Evolutionary conservation across 805 yeast species (phyloP).

Genomic region (Lipomyces anomalus): DNA sequence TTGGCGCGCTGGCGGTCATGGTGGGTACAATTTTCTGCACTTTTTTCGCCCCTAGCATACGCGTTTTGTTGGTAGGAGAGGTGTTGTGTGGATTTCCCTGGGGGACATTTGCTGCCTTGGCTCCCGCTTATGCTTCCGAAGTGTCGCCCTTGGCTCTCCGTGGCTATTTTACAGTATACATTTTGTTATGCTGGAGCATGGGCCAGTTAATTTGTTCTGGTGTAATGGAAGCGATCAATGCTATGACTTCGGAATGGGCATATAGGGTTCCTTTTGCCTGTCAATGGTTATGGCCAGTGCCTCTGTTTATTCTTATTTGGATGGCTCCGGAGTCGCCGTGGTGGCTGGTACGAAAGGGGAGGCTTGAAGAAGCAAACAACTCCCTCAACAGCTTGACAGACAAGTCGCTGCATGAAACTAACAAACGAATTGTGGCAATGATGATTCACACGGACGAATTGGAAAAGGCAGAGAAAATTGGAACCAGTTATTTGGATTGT

Average conservation of each 20-base stretch:
- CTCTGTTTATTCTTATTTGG: conserved; percentile 36
- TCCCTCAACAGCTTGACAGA: conserved; percentile 5
- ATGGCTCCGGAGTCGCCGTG: conserved; percentile 39
- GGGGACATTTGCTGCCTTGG: conserved; percentile 50
- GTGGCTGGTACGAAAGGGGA: conserved; percentile 15
- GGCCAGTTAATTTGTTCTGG: conserved; percentile 50
- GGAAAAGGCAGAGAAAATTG: conserved; percentile 2
- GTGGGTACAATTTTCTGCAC: conserved; percentile 41
- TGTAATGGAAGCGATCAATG: too few relatives aligned
- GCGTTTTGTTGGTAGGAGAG: conserved; percentile 38
- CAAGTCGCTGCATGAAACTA: not conserved
- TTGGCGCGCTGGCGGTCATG: conserved; percentile 34
- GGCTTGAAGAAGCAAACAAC: conserved; percentile 4
- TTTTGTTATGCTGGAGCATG: conserved; percentile 48
- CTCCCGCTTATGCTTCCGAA: conserved; percentile 52
- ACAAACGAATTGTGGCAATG: conserved; percentile 9
- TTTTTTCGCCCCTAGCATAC: conserved; percentile 42
- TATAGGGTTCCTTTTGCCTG: conserved; percentile 52
- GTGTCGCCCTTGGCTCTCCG: conserved; percentile 50
- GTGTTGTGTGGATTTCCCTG: conserved; percentile 40
- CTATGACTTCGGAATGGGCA: too few relatives aligned
- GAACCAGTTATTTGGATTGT: conserved; percentile 1
- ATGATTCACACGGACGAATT: conserved; percentile 7
- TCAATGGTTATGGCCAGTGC: conserved; percentile 57
- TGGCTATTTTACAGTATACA: conserved; percentile 44